Conservation (phyloP, 2,329 filamentous ascomycete genomes). For the Raffaelea deltoideospora region DNA sequence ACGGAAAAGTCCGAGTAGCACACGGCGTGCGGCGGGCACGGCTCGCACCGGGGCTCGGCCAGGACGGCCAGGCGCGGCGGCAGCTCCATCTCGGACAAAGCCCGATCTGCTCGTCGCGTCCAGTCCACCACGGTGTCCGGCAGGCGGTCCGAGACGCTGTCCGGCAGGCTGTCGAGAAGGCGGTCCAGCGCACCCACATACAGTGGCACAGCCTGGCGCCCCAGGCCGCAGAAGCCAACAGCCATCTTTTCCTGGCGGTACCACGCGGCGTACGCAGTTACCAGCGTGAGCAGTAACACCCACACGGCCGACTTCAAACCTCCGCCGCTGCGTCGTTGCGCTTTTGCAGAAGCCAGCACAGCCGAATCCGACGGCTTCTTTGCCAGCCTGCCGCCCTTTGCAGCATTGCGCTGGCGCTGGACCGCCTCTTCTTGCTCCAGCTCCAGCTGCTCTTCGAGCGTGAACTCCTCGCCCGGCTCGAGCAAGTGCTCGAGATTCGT, state of each 20-base stretch:
- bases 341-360: too few species aligned
- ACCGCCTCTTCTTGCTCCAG: constrained; percentile 53
- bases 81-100: constrained; percentile 37
- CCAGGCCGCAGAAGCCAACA: constrained; percentile 87
- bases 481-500: constrained; percentile 18
- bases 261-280: constrained; percentile 62
- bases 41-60: constrained; percentile 70
- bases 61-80: constrained; percentile 59
- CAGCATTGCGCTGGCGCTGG: constrained; percentile 28
- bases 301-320: constrained; percentile 35
- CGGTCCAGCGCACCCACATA: constrained; percentile 21
- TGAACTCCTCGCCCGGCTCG: constrained; percentile 81
- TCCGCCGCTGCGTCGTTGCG: constrained; percentile 19
- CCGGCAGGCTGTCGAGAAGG: constrained; percentile 35
- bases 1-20: constrained; percentile 69
- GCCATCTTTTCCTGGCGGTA: constrained; percentile 93
- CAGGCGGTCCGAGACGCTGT: constrained; percentile 20
- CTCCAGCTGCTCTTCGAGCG: constrained; percentile 75
- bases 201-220: constrained; percentile 40
- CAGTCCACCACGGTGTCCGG: constrained; percentile 17
- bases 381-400: constrained; percentile 7
- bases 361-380: not conserved
- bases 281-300: constrained; percentile 53
- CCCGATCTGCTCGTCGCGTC: too few species aligned
- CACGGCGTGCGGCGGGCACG: constrained; percentile 78